Evolutionary conservation across 2,329 filamentous ascomycete genomes (phyloP).

Genomic region (Proliferodiscus dingleyae): DNA sequence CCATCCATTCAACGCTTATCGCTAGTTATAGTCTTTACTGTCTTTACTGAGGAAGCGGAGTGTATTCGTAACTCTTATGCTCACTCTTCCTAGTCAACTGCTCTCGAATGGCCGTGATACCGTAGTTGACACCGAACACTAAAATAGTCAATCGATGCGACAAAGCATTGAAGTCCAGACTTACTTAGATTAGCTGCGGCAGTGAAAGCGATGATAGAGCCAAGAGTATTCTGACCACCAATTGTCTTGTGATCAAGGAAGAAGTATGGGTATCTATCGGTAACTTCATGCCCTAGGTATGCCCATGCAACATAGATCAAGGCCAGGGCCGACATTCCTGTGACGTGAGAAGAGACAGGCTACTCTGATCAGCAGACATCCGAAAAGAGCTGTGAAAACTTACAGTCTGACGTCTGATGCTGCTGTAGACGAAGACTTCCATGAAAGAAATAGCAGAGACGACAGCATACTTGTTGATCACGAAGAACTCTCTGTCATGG

Average conservation of each 20-base stretch:
- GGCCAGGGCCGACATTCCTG: conserved; percentile 21
- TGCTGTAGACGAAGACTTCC: conserved; percentile 30
- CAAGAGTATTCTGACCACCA: conserved; percentile 24
- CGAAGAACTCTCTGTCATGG: conserved; percentile 22
- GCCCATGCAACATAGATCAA: conserved; percentile 29
- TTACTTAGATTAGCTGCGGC: conserved; percentile 22
- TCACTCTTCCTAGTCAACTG: conserved; percentile 16
- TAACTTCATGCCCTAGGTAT: conserved; percentile 24
- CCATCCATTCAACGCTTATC: background rate
- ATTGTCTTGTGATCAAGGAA: conserved; percentile 28
- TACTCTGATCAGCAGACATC: conserved; percentile 14
- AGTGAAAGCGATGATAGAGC: conserved; percentile 19
- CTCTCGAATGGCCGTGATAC: conserved; percentile 21
- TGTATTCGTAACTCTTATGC: conserved; percentile 18
- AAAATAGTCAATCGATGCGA: conserved; percentile 1
- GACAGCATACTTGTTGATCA: conserved; percentile 26
- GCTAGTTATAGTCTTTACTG: background rate
- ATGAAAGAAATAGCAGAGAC: conserved; percentile 28
- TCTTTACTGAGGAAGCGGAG: conserved; percentile 19
- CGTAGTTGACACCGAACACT: conserved; percentile 22
- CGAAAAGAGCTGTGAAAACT: conserved; percentile 6
- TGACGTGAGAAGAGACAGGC: conserved; percentile 23
- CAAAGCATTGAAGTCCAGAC: conserved; percentile 1
- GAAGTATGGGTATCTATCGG: conserved; percentile 27
- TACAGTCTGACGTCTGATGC: conserved; percentile 29